Conservation (phyloP, 805 yeast genomes). For the Myxozyma kluyveri region DNA sequence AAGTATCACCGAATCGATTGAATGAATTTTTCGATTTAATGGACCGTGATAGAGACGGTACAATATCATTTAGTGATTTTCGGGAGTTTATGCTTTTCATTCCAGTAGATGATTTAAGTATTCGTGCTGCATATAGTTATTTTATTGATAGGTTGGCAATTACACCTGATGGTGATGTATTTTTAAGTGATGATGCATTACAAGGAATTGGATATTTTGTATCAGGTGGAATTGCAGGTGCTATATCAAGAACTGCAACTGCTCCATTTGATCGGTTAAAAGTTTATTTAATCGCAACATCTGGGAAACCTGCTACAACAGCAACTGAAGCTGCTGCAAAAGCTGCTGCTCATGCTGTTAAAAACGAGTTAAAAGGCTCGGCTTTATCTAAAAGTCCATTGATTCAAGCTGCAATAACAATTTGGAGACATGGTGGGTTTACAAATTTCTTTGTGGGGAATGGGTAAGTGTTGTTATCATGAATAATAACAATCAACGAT, state of each 20-base stretch:
- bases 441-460: slow-evolving; percentile 80
- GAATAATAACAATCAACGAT: not conserved
- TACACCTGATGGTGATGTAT: slow-evolving; percentile 89
- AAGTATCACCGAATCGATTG: slow-evolving; percentile 52
- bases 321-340: slow-evolving; percentile 3
- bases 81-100: slow-evolving; percentile 75
- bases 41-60: slow-evolving; percentile 40
- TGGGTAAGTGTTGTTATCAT: slow-evolving; percentile 10
- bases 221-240: slow-evolving; percentile 96
- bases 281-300: slow-evolving; percentile 88
- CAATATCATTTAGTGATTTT: slow-evolving; percentile 79
- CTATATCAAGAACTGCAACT: slow-evolving; percentile 90
- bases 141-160: slow-evolving; percentile 78
- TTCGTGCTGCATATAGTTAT: slow-evolving; percentile 75
- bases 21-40: slow-evolving; percentile 55
- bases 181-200: slow-evolving; percentile 70
- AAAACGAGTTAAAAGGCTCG: not conserved
- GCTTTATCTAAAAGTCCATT: slow-evolving; percentile 55
- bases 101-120: slow-evolving; percentile 57
- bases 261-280: slow-evolving; percentile 93
- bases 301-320: slow-evolving; percentile 40
- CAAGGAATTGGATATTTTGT: slow-evolving; percentile 87
- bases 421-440: slow-evolving; percentile 87
- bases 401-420: slow-evolving; percentile 70
- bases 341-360: slow-evolving; percentile 32